phyloP scores from a whole-genome alignment of 305 asterid genomes.

The Euphrasia arctica region DNA sequence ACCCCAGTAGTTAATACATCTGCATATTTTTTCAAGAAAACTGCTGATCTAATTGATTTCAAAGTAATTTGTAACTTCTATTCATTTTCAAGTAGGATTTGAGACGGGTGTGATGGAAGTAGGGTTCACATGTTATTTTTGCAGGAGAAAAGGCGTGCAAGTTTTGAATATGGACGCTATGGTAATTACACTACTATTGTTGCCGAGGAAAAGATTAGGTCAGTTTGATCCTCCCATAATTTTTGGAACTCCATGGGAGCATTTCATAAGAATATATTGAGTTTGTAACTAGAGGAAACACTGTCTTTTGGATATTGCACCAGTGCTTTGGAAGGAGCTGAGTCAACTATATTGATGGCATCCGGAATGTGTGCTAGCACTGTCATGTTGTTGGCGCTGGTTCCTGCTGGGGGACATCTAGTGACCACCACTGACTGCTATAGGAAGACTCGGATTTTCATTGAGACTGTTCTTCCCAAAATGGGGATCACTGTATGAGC shows the following conservation, averaged over 20 bases:
- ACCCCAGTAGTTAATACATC: conserved; percentile 83
- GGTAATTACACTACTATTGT: conserved; percentile 80
- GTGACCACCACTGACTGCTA: conserved; percentile 93
- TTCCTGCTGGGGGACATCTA: conserved; percentile 89
- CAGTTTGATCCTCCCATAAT: background rate
- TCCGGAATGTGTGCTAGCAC: conserved; percentile 96
- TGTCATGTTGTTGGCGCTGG: conserved; percentile 69
- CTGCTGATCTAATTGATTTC: conserved; percentile 70
- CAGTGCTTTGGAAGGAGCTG: conserved; percentile 97
- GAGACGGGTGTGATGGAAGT: conserved; percentile 17
- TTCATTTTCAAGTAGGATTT: background rate
- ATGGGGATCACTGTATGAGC: conserved; percentile 78
- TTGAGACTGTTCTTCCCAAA: conserved; percentile 77
- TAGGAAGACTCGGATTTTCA: conserved; percentile 78
- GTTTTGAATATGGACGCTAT: conserved; percentile 90
- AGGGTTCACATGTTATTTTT: conserved; percentile 19
- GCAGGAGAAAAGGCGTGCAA: conserved; percentile 71
- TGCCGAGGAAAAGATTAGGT: conserved; percentile 85
- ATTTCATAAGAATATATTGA: background rate
- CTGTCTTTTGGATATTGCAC: conserved; percentile 23
- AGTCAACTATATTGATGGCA: conserved; percentile 71
- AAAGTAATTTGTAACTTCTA: conserved; percentile 44
- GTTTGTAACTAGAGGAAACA: conserved; percentile 13
- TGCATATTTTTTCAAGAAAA: conserved; percentile 76
- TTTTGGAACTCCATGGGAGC: conserved; percentile 10